phyloP scores from a whole-genome alignment of 768 basidiomycete genomes.

The Agrocybe pediades region DNA sequence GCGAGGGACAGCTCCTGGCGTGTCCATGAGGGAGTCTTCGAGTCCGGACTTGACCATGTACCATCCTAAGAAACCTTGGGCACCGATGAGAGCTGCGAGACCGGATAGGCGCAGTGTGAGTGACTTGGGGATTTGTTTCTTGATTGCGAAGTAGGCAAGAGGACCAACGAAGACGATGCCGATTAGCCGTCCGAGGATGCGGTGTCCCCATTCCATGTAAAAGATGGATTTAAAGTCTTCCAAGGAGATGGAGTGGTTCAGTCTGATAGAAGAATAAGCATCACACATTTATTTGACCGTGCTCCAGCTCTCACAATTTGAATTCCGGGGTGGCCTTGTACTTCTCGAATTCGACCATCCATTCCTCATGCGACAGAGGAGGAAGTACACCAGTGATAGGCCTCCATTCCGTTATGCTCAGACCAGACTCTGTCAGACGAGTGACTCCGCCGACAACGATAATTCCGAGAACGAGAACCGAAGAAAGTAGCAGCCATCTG shows the following conservation, averaged over 20 bases:
- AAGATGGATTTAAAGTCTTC: constrained; percentile 96
- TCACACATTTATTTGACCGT: background rate
- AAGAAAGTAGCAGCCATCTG: constrained; percentile 84
- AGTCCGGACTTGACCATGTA: constrained; percentile 99
- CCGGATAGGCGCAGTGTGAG: constrained; percentile 68
- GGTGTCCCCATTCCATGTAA: constrained; percentile 98
- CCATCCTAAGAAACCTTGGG: constrained; percentile 94
- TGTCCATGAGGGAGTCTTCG: constrained; percentile 77
- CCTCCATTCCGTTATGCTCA: constrained; percentile 98
- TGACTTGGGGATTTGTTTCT: constrained; percentile 65
- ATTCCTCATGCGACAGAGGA: constrained; percentile 73
- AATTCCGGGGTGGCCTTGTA: constrained; percentile 96
- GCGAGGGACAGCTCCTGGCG: constrained; percentile 84
- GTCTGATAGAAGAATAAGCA: constrained; percentile 39
- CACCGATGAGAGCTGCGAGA: constrained; percentile 82
- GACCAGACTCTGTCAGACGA: constrained; percentile 93
- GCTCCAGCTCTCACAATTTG: constrained; percentile 65
- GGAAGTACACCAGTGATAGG: constrained; percentile 90
- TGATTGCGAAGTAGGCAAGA: constrained; percentile 74
- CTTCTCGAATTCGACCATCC: constrained; percentile 90
- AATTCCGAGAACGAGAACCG: constrained; percentile 86
- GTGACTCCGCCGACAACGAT: constrained; percentile 97
- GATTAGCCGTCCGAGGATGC: constrained; percentile 87
- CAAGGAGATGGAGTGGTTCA: constrained; percentile 87
- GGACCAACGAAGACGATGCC: constrained; percentile 85